phyloP scores from a whole-genome alignment of 1,284 basidiomycete genomes.

The Somion occarium region DNA sequence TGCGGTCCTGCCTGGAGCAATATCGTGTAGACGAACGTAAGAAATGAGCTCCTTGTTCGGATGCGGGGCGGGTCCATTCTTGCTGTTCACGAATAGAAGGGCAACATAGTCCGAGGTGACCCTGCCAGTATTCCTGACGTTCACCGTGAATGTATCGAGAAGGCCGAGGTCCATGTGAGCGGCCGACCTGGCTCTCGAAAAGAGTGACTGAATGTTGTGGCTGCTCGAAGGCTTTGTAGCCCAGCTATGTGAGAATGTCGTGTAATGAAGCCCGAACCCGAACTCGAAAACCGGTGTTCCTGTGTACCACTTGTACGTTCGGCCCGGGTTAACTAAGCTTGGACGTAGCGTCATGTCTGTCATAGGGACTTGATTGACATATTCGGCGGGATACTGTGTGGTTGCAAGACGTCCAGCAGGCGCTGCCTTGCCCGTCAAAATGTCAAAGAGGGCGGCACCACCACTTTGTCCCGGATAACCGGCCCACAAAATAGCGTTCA shows the following conservation, averaged over 20 bases:
- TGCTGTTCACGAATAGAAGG: conserved; percentile 46
- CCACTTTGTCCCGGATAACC: conserved; percentile 54
- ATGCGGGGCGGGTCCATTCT: conserved; percentile 43
- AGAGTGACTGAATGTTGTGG: conserved; percentile 39
- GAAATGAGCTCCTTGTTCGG: conserved; percentile 49
- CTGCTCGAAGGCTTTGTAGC: conserved; percentile 23
- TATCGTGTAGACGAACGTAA: conserved; percentile 42
- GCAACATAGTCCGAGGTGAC: conserved; percentile 51
- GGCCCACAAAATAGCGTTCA: conserved; percentile 50
- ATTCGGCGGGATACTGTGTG: conserved; percentile 51
- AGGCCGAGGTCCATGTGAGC: conserved; percentile 37
- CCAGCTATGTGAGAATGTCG: conserved; percentile 42
- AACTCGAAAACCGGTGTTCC: conserved; percentile 46
- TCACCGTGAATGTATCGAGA: conserved; percentile 44
- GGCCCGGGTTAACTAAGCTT: conserved; percentile 41
- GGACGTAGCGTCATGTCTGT: conserved; percentile 54
- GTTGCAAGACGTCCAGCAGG: conserved; percentile 49
- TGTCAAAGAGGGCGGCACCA: conserved; percentile 45
- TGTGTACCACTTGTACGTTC: conserved; percentile 56
- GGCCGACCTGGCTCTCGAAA: conserved; percentile 22
- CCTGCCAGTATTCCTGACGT: conserved; percentile 44
- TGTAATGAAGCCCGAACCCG: conserved; percentile 50
- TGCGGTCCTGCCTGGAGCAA: conserved; percentile 32
- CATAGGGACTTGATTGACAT: conserved; percentile 45
- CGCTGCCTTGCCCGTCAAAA: conserved; percentile 43